These are phyloP conservation scores for Bonnemaisonia californica DNA, from an alignment of 31 red algal species.

Conservation along the genomic window DNA sequence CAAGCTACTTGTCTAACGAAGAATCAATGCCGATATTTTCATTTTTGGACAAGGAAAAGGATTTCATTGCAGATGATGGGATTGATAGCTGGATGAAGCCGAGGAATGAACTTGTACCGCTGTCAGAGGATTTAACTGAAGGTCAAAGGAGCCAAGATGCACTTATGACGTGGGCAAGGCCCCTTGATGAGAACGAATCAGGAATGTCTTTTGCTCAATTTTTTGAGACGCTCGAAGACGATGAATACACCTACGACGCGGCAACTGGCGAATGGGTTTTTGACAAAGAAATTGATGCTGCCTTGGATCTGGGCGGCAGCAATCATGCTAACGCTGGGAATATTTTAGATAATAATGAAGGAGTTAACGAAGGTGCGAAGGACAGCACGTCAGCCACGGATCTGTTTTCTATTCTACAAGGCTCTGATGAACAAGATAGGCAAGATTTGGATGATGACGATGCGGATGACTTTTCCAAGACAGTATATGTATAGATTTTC, in stretches of 20 bases:
- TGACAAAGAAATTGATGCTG: constrained; percentile 9
- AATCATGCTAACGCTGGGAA: no score
- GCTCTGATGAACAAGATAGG: no score
- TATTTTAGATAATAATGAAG: no score
- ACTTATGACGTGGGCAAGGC: constrained; percentile 49
- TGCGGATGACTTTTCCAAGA: no score
- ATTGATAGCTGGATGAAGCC: constrained; percentile 56
- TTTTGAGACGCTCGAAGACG: constrained; percentile 67
- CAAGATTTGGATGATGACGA: no score
- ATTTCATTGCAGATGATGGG: constrained; percentile 48
- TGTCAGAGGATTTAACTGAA: constrained; percentile 22
- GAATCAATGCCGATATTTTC: constrained; percentile 43
- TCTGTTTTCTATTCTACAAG: no score
- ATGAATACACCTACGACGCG: constrained; percentile 70
- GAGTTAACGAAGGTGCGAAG: no score
- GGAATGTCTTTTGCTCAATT: constrained; percentile 58
- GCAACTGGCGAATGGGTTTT: constrained; percentile 60
- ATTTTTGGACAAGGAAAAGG: constrained; percentile 59
- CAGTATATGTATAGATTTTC: no score
- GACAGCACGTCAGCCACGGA: no score
- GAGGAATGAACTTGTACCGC: constrained; percentile 38
- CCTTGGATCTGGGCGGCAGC: no score
- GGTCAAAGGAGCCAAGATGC: constrained; percentile 28
- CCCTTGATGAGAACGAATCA: constrained; percentile 18
- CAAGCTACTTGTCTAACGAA: constrained; percentile 13